Base-by-base conservation (phyloP, 305 asterid species). In the Solanum chacoense region DNA sequence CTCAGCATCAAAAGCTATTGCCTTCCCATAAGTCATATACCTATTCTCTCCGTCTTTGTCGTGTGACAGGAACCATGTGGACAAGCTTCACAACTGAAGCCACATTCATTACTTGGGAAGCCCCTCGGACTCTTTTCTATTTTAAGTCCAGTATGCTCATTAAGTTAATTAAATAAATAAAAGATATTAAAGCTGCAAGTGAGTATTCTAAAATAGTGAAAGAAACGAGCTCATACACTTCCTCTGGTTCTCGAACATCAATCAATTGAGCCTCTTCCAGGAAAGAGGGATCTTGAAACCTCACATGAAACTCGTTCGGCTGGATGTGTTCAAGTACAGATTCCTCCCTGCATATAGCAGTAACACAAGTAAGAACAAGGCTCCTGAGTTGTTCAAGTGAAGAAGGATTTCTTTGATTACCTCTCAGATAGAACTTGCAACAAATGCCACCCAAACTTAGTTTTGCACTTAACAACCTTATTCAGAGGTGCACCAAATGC, bases 201-300 rank as follows among this genome's bases (percentile, higher is more conserved):
- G 45, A 55, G 74, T 26, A 9, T 42, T n/a, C 26, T 65, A 86
- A 32, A 37, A 91, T 32, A 74, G 67, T 75, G 72, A 36, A 81
- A 29, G 69, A 88, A 88, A 34, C 8, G 87, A 50, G 91, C 63
- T 85, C 97, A 76, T 97, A 97, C 99, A 97, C 98, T 97, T 97
- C 99, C 55, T 96, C 98, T 73, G 98, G 99, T 93, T 97, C 99
- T 86, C 98, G 95, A 91, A 97, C 99, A 92, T 97, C 99, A 91
- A 97, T 94, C 89, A 97, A 91, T 86, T 97, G 99, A 79, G 95
- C 96, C 91, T 96, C 98, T 88, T 94, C 93, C 42, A 93, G 81
- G 91, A 97, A 97, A 76, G 94, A 89, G 84, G 98, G 96, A 92
- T 96, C 96, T 92, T 95, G 98, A 95, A 95, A 90, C 93, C 91